A percentile compares a stretch with the other conserved stretches of the same genome.
phyloP scores from a whole-genome alignment of 2,329 filamentous ascomycete species.

The Didymella lethalis region DNA sequence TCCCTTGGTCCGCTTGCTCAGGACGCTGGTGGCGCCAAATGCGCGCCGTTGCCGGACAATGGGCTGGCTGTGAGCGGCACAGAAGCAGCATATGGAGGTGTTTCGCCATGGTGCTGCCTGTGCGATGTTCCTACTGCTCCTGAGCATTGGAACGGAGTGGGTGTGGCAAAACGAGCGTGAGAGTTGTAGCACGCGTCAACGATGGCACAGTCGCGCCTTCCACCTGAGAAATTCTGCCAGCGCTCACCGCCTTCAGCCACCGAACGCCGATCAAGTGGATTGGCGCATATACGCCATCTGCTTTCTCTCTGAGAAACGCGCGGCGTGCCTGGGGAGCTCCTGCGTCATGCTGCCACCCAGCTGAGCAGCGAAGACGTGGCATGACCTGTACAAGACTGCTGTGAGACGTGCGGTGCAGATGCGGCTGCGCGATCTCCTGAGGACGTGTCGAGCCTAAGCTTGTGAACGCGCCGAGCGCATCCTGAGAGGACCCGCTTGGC shows the following conservation, averaged over 20 bases:
- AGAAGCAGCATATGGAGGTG: conserved; percentile 32
- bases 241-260: conserved; percentile 3
- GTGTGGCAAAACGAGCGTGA: not conserved
- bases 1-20: conserved; percentile 15
- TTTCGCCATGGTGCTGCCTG: conserved; percentile 30
- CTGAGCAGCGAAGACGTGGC: not conserved
- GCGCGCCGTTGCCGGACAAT: conserved; percentile 22
- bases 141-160: conserved; percentile 35
- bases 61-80: conserved; percentile 25
- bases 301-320: conserved; percentile 7
- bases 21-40: conserved; percentile 26
- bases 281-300: conserved; percentile 7
- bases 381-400: conserved; percentile 1
- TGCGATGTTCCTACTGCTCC: conserved; percentile 28
- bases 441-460: not conserved
- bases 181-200: conserved; percentile 17
- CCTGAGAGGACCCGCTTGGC: conserved; percentile 12
- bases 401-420: not conserved
- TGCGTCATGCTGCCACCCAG: not conserved
- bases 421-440: not conserved
- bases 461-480: conserved; percentile 11
- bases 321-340: conserved; percentile 18
- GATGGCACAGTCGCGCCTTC: conserved; percentile 3
- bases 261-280: not conserved
- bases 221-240: conserved; percentile 19